Conservation (phyloP, 192 early-diverging fungal species). For the Gaertneriomyces semiglobifer region DNA sequence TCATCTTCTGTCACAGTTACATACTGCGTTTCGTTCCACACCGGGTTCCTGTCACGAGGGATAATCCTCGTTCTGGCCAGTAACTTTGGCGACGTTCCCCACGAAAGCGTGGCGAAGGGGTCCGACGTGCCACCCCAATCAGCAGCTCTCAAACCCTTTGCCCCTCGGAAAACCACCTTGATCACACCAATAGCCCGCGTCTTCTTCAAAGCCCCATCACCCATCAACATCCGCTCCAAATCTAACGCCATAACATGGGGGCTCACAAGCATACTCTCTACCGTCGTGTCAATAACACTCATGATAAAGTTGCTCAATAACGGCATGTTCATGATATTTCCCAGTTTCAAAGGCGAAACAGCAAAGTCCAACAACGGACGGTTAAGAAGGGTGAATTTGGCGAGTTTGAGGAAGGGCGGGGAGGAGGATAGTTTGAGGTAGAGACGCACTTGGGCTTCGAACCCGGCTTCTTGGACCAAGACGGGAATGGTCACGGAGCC, state of each 20-base stretch:
- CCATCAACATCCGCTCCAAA: slow-evolving; percentile 20
- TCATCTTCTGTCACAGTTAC: slow-evolving; percentile 25
- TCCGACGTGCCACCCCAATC: slow-evolving; percentile 24
- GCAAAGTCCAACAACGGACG: slow-evolving; percentile 24
- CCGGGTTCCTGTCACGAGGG: slow-evolving; percentile 21
- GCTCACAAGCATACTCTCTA: slow-evolving; percentile 24
- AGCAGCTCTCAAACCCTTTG: slow-evolving; percentile 19
- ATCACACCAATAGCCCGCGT: slow-evolving; percentile 25
- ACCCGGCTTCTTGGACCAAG: slow-evolving; percentile 25
- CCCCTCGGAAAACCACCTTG: slow-evolving; percentile 27
- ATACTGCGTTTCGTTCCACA: slow-evolving; percentile 36
- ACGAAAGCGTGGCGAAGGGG: slow-evolving; percentile 28
- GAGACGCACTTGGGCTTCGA: slow-evolving; percentile 28
- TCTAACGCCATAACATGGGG: slow-evolving; percentile 26
- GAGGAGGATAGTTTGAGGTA: slow-evolving; percentile 16
- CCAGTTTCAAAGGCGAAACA: slow-evolving; percentile 24
- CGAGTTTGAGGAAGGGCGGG: slow-evolving; percentile 23
- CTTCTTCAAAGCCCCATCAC: slow-evolving; percentile 17
- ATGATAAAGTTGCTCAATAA: slow-evolving; percentile 28
- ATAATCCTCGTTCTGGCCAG: slow-evolving; percentile 27
- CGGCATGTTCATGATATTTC: slow-evolving; percentile 30
- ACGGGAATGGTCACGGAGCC: slow-evolving; percentile 26
- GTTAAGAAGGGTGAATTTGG: slow-evolving; percentile 22
- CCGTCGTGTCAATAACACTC: slow-evolving; percentile 18
- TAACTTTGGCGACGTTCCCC: slow-evolving; percentile 21